Conservation (phyloP, 2,329 filamentous ascomycete genomes). For the Aureobasidium sp. region DNA sequence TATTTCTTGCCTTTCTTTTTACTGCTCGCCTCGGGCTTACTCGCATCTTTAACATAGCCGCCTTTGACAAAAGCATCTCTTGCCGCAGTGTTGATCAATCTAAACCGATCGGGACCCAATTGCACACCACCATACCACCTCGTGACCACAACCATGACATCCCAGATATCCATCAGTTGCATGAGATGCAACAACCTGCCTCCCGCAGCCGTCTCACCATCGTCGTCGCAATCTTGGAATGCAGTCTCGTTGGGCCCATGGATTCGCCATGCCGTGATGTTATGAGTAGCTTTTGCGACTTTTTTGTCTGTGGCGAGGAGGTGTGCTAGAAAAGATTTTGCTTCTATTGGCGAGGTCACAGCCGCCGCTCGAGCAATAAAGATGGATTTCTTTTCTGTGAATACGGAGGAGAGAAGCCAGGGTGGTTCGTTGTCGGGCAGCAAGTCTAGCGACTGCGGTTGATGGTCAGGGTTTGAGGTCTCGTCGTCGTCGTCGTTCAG, state of each 20-base stretch:
- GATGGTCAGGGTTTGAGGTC: slow-evolving; percentile 24
- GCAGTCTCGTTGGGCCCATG: slow-evolving; percentile 41
- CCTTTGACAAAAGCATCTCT: slow-evolving; percentile 76
- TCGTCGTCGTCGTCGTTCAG: neutral
- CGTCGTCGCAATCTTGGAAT: slow-evolving; percentile 93
- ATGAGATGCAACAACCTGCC: slow-evolving; percentile 78
- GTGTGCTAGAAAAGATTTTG: slow-evolving; percentile 61
- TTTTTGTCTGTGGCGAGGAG: slow-evolving; percentile 76
- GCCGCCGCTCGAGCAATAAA: slow-evolving; percentile 72
- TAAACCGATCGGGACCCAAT: slow-evolving; percentile 80
- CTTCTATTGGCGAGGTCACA: slow-evolving; percentile 63
- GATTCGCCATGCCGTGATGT: slow-evolving; percentile 92
- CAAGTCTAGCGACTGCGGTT: slow-evolving; percentile 25
- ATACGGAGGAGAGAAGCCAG: slow-evolving; percentile 67
- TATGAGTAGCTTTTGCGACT: slow-evolving; percentile 81
- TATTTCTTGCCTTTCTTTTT: slow-evolving; percentile 16
- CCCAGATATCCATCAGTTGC: slow-evolving; percentile 91
- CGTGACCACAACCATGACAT: slow-evolving; percentile 85
- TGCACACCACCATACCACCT: slow-evolving; percentile 92
- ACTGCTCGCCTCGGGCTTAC: slow-evolving; percentile 21
- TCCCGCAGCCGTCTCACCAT: slow-evolving; percentile 89
- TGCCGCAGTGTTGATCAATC: slow-evolving; percentile 79
- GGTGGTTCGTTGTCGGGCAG: slow-evolving; percentile 38
- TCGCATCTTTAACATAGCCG: slow-evolving; percentile 54
- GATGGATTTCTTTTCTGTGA: slow-evolving; percentile 76